A percentile compares a stretch with the other conserved stretches of the same genome.
These are phyloP conservation scores for Sarocladium oryzae DNA, from an alignment of 2,329 filamentous ascomycete species.

Conservation along the genomic window DNA sequence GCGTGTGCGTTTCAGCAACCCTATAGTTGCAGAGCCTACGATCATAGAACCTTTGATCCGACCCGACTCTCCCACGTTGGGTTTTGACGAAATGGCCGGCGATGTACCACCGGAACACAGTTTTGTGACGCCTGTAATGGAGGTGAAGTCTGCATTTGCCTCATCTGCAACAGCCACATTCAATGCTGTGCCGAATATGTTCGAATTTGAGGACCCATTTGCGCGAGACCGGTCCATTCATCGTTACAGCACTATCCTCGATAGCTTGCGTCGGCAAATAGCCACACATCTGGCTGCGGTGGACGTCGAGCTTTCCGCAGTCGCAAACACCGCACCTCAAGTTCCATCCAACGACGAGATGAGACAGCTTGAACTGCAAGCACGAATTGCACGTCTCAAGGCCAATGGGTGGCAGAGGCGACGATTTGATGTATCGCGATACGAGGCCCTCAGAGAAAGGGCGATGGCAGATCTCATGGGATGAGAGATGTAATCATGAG, in stretches of 20 bases:
- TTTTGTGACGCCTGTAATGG: conserved; percentile 9
- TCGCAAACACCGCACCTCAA: conserved; percentile 13
- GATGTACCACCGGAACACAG: conserved; percentile 18
- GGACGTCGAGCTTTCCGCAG: conserved; percentile 29
- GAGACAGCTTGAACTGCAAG: conserved; percentile 35
- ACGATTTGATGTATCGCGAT: conserved; percentile 47
- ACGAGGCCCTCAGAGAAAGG: conserved; percentile 45
- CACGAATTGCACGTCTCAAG: conserved; percentile 48
- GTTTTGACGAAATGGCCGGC: conserved; percentile 38
- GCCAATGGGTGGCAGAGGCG: conserved; percentile 49
- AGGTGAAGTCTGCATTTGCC: conserved; percentile 4
- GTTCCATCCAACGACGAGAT: conserved; percentile 25
- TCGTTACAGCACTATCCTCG: conserved; percentile 43
- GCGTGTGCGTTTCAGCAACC: conserved; percentile 30
- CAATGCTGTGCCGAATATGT: neutral
- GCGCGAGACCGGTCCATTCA: conserved; percentile 37
- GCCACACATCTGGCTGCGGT: conserved; percentile 40
- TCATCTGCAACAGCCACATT: conserved; percentile 10
- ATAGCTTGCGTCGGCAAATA: conserved; percentile 42
- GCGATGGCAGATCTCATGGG: conserved; percentile 42
- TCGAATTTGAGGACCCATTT: conserved; percentile 26
- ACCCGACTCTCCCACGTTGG: conserved; percentile 55
- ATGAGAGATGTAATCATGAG: conserved; percentile 3
- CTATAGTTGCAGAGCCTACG: conserved; percentile 12
- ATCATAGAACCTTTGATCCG: conserved; percentile 42